Conservation (phyloP, 805 yeast genomes). For the Kodamaea hsintzibuensis region DNA sequence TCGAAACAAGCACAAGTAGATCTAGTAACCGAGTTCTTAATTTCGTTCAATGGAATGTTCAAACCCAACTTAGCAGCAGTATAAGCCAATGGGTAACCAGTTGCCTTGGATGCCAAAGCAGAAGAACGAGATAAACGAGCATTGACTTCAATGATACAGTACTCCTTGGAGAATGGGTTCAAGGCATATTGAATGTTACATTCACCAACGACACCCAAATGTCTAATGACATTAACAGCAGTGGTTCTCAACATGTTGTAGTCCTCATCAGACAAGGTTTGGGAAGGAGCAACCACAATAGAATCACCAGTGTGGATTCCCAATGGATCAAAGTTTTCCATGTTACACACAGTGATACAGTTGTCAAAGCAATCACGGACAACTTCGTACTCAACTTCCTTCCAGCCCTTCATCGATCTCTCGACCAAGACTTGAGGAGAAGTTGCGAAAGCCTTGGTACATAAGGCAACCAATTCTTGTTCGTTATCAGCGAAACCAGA, state of each 20-base stretch:
- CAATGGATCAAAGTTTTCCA: constrained; percentile 98
- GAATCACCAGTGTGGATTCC: constrained; percentile 99
- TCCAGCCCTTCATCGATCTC: constrained; percentile 98
- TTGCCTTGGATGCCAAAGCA: constrained; percentile 98
- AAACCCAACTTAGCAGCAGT: constrained; percentile 97
- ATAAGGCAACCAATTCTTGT: constrained; percentile 75
- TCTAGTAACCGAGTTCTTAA: constrained; percentile 89
- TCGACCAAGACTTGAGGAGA: constrained; percentile 96
- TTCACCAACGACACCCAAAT: constrained; percentile 98
- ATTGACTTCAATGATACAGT: constrained; percentile 96
- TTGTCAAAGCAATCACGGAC: constrained; percentile 96
- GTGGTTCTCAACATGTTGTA: constrained; percentile 97
- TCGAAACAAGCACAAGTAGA: constrained; percentile 96
- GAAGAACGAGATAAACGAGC: constrained; percentile 98
- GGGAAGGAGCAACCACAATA: constrained; percentile 98
- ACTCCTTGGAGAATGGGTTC: constrained; percentile 90
- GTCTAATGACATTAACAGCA: constrained; percentile 95
- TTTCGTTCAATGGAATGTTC: constrained; percentile 87
- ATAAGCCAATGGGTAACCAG: constrained; percentile 97
- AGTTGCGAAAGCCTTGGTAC: constrained; percentile 90
- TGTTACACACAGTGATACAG: constrained; percentile 98
- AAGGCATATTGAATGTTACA: constrained; percentile 97
- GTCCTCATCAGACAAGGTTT: constrained; percentile 94
- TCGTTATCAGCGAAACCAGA: constrained; percentile 96
- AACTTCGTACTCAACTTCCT: constrained; percentile 97